Percentiles rank a stretch among this genome's conserved stretches.
phyloP scores from a whole-genome alignment of 352 stramenopile species.

The Phytophthora sp. region DNA sequence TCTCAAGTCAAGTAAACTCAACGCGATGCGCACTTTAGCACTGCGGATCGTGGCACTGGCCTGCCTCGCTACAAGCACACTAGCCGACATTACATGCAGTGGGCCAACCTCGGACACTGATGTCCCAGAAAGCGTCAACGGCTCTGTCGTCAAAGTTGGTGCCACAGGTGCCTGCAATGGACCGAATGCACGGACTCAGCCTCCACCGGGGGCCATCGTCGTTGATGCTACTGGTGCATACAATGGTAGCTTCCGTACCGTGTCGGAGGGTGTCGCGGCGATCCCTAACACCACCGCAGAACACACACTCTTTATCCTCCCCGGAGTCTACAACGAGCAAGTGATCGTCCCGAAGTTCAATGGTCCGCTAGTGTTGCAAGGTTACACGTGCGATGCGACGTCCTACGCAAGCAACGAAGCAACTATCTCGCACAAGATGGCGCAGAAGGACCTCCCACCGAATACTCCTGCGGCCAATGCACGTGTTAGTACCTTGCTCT shows the following conservation, averaged over 20 bases:
- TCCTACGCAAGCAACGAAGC: slow-evolving; percentile 18
- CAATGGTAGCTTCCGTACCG: slow-evolving; percentile 8
- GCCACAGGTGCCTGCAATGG: too few relatives aligned
- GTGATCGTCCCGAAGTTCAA: slow-evolving; percentile 13
- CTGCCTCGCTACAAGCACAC: background rate
- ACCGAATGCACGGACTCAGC: background rate
- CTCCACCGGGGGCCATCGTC: slow-evolving; percentile 9
- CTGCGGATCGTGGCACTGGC: slow-evolving; percentile 1
- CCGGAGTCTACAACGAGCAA: slow-evolving; percentile 20
- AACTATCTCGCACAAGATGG: slow-evolving; percentile 17
- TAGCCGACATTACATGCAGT: too few relatives aligned
- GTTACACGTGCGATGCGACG: slow-evolving; percentile 20
- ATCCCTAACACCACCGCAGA: slow-evolving; percentile 24
- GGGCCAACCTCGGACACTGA: too few relatives aligned
- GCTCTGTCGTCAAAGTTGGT: too few relatives aligned
- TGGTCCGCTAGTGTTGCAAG: slow-evolving; percentile 14
- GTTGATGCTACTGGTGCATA: slow-evolving; percentile 15
- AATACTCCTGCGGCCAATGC: slow-evolving; percentile 2
- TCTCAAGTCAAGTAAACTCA: background rate
- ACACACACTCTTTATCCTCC: slow-evolving; percentile 15
- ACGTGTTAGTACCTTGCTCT: slow-evolving; percentile 11
- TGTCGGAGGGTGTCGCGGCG: slow-evolving; percentile 8
- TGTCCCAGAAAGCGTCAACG: too few relatives aligned
- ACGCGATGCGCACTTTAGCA: slow-evolving; percentile 4
- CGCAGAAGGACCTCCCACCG: slow-evolving; percentile 6